Percentiles rank a stretch among this genome's conserved stretches.
phyloP scores from a whole-genome alignment of 139 green algal genomes.

The Eudorina sp. region DNA sequence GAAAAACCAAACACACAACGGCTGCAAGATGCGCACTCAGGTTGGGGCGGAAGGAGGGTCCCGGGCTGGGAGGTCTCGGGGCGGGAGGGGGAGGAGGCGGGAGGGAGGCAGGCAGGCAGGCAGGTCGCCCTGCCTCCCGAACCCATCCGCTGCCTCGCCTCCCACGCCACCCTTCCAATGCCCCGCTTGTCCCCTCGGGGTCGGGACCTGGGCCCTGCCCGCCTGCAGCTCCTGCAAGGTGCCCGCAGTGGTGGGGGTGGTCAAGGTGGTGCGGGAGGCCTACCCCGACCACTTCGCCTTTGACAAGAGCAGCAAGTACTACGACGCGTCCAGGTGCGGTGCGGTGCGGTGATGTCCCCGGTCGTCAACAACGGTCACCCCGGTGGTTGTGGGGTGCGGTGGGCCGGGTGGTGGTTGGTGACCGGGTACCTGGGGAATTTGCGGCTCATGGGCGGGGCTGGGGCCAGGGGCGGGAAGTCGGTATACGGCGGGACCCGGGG shows the following conservation, averaged over 20 bases:
- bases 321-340: conserved; percentile 62
- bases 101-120: too few relatives aligned
- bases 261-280: conserved; percentile 65
- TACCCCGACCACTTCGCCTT: conserved; percentile 79
- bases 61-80: too few relatives aligned
- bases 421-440: not conserved
- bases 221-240: conserved; percentile 50
- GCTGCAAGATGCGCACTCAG: too few relatives aligned
- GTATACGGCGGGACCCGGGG: not conserved
- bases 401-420: not conserved
- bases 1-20: too few relatives aligned
- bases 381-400: not conserved
- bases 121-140: too few relatives aligned
- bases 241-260: conserved; percentile 17
- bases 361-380: not conserved
- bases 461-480: not conserved
- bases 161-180: too few relatives aligned
- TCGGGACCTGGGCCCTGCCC: too few relatives aligned
- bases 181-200: too few relatives aligned
- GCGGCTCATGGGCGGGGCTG: not conserved
- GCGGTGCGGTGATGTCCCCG: not conserved
- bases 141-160: too few relatives aligned
- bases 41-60: too few relatives aligned
- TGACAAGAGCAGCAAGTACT: conserved; percentile 71
- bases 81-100: too few relatives aligned